Base-by-base conservation (phyloP, 352 stramenopile species). In the Phytophthora chlamydospora region DNA sequence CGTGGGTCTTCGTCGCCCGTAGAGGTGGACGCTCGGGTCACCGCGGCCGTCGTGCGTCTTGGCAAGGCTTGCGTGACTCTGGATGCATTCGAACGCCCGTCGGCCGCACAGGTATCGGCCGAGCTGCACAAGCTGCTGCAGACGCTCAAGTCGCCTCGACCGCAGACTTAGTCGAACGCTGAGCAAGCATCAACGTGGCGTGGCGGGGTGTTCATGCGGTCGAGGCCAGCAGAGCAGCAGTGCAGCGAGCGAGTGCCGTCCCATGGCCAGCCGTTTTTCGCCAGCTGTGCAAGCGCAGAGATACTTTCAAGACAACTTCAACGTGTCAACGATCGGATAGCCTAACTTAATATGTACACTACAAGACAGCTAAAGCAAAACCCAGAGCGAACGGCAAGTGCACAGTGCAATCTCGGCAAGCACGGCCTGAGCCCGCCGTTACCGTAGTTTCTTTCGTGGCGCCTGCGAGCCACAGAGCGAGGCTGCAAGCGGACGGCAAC, bases 41-140 rank as follows among this genome's bases (percentile, higher is more conserved):
- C 54, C 5, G 34, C 49, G 3, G 62, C 58, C 6, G 49, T 83
- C 16, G 68, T 69, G 55, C 44, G 53, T 21, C 58, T 89, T 16
- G 80, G 58, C n/a, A 68, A 63, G 32, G 36, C 68, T 44, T 89
- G 80, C 60, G 66, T 88, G 24, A 62, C 62, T 7, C 38, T 80
- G 21, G 66, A 89, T 41, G 75, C 80, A 45, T 62, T 50, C 7
- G 46, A 68, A 21, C 76, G 79, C 8, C 79, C 79, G 16, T 73
- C 76, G 45, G 73, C 73, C 39, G 60, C 58, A 10, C 62, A 84
- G 27, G 62, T 77, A 36, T 72, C 71, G 17, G 53, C 75, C 49
- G 53, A 70, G 13, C 45, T 88, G 12, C 78, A 79, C 4, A 75
- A 64, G 29, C 16, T 76, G 16, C 43, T 76, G 41, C 65, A 71